phyloP scores from a whole-genome alignment of 2,329 filamentous ascomycete species.

The Aspergillus alliaceus region DNA sequence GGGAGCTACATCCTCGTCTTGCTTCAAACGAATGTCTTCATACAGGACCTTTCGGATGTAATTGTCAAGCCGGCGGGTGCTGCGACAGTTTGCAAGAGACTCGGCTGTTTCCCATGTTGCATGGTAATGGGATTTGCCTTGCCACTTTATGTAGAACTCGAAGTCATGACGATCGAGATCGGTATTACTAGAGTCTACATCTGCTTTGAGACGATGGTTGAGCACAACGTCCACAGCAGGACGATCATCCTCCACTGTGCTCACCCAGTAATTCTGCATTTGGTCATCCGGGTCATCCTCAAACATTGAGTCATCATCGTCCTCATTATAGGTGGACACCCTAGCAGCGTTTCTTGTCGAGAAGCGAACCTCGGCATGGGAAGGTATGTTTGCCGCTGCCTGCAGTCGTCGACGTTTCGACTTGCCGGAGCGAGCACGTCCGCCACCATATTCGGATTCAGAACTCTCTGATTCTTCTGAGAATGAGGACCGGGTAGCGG shows the following conservation, averaged over 20 bases:
- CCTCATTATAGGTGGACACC: slow-evolving; percentile 67
- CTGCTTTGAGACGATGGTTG: slow-evolving; percentile 77
- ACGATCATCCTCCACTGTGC: slow-evolving; percentile 69
- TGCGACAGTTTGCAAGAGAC: slow-evolving; percentile 72
- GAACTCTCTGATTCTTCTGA: slow-evolving; percentile 65
- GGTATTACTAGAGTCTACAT: slow-evolving; percentile 45
- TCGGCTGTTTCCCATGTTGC: slow-evolving; percentile 90
- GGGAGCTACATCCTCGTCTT: slow-evolving; percentile 71
- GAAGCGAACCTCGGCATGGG: slow-evolving; percentile 82
- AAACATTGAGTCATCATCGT: slow-evolving; percentile 60
- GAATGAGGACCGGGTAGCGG: slow-evolving; percentile 59
- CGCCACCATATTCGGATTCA: slow-evolving; percentile 71
- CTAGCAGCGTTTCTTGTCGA: slow-evolving; percentile 83
- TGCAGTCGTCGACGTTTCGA: slow-evolving; percentile 74
- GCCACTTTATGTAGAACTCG: slow-evolving; percentile 94
- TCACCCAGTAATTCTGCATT: slow-evolving; percentile 69
- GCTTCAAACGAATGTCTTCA: slow-evolving; percentile 74
- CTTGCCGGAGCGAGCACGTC: slow-evolving; percentile 69
- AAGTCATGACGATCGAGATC: slow-evolving; percentile 65
- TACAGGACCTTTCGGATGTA: slow-evolving; percentile 84
- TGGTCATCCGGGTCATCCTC: slow-evolving; percentile 59
- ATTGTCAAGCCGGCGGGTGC: slow-evolving; percentile 88
- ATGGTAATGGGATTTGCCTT: slow-evolving; percentile 91
- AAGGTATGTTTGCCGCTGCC: slow-evolving; percentile 61
- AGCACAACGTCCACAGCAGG: slow-evolving; percentile 90